Evolutionary conservation across 1,139 yeast species (phyloP), one percentile per base, ranked within the genome.

Genomic region (Magnusiomyces tetraspermus): DNA sequence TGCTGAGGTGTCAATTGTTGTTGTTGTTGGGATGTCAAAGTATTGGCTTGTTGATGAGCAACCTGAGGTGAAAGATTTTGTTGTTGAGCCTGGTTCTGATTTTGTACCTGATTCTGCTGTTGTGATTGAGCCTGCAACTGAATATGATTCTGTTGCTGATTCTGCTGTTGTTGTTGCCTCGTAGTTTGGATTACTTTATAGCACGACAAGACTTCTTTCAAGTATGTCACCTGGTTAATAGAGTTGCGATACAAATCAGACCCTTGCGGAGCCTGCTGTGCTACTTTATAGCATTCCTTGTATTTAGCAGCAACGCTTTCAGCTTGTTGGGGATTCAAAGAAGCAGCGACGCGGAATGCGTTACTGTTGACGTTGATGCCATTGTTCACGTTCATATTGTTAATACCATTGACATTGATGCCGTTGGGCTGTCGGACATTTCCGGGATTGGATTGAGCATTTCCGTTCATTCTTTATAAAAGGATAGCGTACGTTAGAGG

Each of bases 31-130:
- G 42, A n/a, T n/a, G 24, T 19, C 24, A 38, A 38, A 19, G 24
- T 24, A 38, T 38, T 38, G 3, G 21, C 10, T 10, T 19, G 22
- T 15, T 38, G 42, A 5, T 38, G 42, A 6, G 5, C 8, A 38
- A 38, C 8, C 30, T 33, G 42, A 2, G 41, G 49, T 22, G 54
- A 49, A 6, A 50, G 33, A 38, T 51, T 40, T 33, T 30, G 52
- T 43, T 26, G 36, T 43, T 28, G 43, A 8, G 8, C 11, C 13
- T 8, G 8, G 21, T 8, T 8, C 15, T 38, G 43, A n/a, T n/a
- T n/a, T n/a, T n/a, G n/a, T n/a, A n/a, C n/a, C 15, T 30, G 31
- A 19, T 17, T 15, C 17, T 30, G 42, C 19, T 38, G 42, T 21
- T 38, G 45, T 22, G 17, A n/a, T 15, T 24, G 45, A 23, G 17